Conservation (phyloP, 345 rosid genomes). For the Leavenworthia alabamica region DNA sequence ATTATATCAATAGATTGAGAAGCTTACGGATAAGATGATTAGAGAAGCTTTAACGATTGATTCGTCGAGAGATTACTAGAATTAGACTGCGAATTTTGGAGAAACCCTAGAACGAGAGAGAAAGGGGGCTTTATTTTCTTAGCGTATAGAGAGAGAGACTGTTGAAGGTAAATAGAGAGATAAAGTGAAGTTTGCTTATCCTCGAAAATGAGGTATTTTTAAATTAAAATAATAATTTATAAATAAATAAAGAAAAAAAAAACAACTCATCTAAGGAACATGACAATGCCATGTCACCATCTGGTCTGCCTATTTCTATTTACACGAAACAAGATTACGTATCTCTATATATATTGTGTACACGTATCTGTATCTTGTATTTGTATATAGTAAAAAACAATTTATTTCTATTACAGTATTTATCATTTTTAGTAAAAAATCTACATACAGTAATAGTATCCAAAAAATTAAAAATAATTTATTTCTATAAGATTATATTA, state of each 20-base stretch:
- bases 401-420: background rate
- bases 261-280: conserved; percentile 33
- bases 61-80: conserved; percentile 31
- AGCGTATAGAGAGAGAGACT: conserved; percentile 44
- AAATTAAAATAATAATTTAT: conserved; percentile 4
- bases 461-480: background rate
- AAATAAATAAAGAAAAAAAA: background rate
- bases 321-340: conserved; percentile 16
- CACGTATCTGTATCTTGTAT: background rate
- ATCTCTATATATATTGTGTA: conserved; percentile 2
- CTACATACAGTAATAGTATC: background rate
- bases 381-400: background rate
- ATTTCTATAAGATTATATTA: background rate
- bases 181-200: conserved; percentile 34
- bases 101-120: conserved; percentile 49
- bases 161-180: conserved; percentile 20
- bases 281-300: conserved; percentile 47
- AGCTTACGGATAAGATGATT: conserved; percentile 22
- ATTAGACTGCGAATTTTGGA: conserved; percentile 49
- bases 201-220: conserved; percentile 41
- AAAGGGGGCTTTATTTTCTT: conserved; percentile 24
- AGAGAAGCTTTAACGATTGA: conserved; percentile 14
- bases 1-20: conserved; percentile 31
- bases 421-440: background rate
- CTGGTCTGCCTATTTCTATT: conserved; percentile 24